Evolutionary conservation across 2,329 filamentous ascomycete species (phyloP), one percentile per base, ranked within the genome.

Genomic region (Cyphellophora attinorum): DNA sequence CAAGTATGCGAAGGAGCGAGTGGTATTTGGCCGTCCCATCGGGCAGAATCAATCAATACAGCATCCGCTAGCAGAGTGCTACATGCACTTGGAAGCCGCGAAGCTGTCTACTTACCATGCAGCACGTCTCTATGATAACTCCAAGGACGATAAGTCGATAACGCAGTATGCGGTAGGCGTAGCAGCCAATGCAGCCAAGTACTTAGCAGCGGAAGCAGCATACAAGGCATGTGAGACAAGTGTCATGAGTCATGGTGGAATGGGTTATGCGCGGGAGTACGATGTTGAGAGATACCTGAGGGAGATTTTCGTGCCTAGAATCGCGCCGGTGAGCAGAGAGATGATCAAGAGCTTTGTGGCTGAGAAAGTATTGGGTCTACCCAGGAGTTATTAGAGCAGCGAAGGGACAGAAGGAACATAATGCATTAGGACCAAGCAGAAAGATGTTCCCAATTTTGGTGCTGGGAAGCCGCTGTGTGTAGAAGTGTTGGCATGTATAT

Each of bases 121-220:
- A 0, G 75, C 76, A 0, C 59, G 66, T 19, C 61, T 80, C 15
- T 81, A 79, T 48, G 76, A 80, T 49, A 56, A 59, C 14, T 65
- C 67, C 42, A 63, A 52, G 34, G 62, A 60, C 2, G 74, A 77
- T 38, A 31, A 11, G 8, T 64, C 60, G 0, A 64, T 78, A 27
- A 66, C 64, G 2, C 67, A 66, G 33, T 64, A 74, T 27, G 65
- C 70, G 0, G 61, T 83, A 1, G 79, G 78, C 0, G 67, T 81
- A 1, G 76, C 75, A 27, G 73, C 74, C 46, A 78, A 84, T 55
- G 78, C 72, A 44, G 79, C 77, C 23, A 85, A 85, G 57, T 84
- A 81, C 40, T 40, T 64, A 2, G 59, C 46, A 6, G 74, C 72
- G 0, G 74, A 78, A 44, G 73, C 74, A 2, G 72, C 72, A 0